Evolutionary conservation across 2,329 filamentous ascomycete genomes (phyloP).

Genomic region (Xylogone sp.): DNA sequence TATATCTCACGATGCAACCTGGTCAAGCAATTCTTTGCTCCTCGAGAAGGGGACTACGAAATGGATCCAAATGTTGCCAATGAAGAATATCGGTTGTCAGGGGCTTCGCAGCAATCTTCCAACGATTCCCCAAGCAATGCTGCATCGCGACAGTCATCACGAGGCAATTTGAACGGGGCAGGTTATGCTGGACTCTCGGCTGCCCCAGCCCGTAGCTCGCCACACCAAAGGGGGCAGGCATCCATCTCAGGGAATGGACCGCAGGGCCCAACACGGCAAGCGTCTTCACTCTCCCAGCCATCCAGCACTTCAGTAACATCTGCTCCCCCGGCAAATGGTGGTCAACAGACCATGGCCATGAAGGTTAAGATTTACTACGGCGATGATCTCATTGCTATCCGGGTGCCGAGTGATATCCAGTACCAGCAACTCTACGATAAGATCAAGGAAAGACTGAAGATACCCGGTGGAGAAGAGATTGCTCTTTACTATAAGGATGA

Average conservation of each 20-base stretch:
- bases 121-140: slow-evolving; percentile 56
- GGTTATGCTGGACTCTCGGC: slow-evolving; percentile 51
- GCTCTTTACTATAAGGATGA: slow-evolving; percentile 86
- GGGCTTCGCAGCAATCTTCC: slow-evolving; percentile 64
- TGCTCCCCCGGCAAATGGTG: slow-evolving; percentile 40
- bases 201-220: slow-evolving; percentile 35
- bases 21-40: slow-evolving; percentile 87
- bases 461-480: slow-evolving; percentile 64
- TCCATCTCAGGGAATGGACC: slow-evolving; percentile 24
- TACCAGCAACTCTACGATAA: slow-evolving; percentile 79
- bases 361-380: slow-evolving; percentile 97
- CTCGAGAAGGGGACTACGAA: slow-evolving; percentile 87
- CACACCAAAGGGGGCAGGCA: slow-evolving; percentile 33
- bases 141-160: slow-evolving; percentile 62
- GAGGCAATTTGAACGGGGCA: slow-evolving; percentile 57
- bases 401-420: slow-evolving; percentile 76
- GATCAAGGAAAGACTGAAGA: slow-evolving; percentile 77
- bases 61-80: slow-evolving; percentile 66
- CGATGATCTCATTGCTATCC: slow-evolving; percentile 86
- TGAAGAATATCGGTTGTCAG: slow-evolving; percentile 73
- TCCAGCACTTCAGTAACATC: slow-evolving; percentile 49
- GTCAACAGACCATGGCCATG: slow-evolving; percentile 47
- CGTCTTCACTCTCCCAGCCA: slow-evolving; percentile 40
- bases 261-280: slow-evolving; percentile 24
- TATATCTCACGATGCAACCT: slow-evolving; percentile 83